These are phyloP conservation scores for Zygoascus tannicola DNA, from an alignment of 805 yeast genomes.

Conservation along the genomic window DNA sequence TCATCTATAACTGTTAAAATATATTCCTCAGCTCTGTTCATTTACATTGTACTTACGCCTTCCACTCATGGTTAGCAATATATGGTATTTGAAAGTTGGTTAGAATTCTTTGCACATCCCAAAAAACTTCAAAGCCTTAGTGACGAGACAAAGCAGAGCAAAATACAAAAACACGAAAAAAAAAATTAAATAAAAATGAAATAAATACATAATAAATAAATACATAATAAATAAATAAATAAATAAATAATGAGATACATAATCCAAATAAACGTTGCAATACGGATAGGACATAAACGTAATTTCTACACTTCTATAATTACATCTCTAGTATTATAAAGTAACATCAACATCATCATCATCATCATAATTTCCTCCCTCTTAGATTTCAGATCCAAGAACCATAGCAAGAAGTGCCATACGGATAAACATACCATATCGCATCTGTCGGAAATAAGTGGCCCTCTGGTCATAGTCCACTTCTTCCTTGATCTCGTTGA, in stretches of 20 bases:
- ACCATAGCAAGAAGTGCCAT: conserved; percentile 99
- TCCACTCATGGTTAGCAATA: background rate
- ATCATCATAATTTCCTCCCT: too few relatives aligned
- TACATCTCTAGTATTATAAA: background rate
- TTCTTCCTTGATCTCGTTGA: conserved; percentile 92
- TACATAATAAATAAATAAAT: conserved; percentile 12
- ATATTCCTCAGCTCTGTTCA: background rate
- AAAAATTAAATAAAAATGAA: conserved; percentile 3
- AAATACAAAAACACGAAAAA: conserved; percentile 3
- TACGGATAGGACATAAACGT: too few relatives aligned
- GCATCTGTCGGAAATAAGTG: conserved; percentile 99
- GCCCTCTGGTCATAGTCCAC: conserved; percentile 99
- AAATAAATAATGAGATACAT: conserved; percentile 8
- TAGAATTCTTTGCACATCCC: background rate
- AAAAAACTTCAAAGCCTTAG: too few relatives aligned
- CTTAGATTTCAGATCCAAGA: conserved; percentile 78
- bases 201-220: conserved; percentile 2
- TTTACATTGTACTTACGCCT: background rate
- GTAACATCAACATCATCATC: too few relatives aligned
- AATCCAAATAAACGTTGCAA: background rate
- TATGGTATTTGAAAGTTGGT: background rate
- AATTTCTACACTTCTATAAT: background rate
- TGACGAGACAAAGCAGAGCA: conserved; percentile 2
- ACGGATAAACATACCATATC: conserved; percentile 94
- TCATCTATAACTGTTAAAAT: background rate